Evolutionary conservation across 2,329 filamentous ascomycete genomes (phyloP).

Genomic region (Exophiala viscosa): DNA sequence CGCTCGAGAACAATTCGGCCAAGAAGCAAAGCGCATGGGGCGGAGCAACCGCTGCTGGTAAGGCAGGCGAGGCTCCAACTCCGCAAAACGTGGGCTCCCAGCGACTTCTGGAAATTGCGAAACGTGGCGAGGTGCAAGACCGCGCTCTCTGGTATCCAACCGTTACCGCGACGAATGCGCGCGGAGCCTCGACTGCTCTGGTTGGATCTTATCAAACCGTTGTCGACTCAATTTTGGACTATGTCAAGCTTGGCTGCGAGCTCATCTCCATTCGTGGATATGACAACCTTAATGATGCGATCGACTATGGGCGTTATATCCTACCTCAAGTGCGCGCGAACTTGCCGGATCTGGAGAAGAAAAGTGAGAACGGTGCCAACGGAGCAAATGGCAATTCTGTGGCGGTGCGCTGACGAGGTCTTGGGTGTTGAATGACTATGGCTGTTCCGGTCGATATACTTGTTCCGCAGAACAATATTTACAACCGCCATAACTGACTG

Average conservation of each 20-base stretch:
- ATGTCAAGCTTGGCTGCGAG: constrained; percentile 55
- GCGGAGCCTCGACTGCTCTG: constrained; percentile 57
- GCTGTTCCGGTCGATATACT: too few relatives aligned
- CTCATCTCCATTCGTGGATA: constrained; percentile 60
- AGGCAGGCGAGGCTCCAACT: constrained; percentile 32
- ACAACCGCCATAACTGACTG: not conserved
- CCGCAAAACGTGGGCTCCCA: constrained; percentile 61
- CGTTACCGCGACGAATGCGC: constrained; percentile 58
- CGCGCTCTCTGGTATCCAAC: constrained; percentile 62
- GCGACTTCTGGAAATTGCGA: constrained; percentile 56
- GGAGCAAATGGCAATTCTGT: too few relatives aligned
- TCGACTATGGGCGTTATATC: constrained; percentile 58
- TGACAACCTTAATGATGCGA: constrained; percentile 58
- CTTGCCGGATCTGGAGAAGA: constrained; percentile 18
- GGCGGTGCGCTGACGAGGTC: not conserved
- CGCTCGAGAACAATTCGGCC: constrained; percentile 44
- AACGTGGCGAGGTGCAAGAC: constrained; percentile 53
- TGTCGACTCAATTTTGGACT: constrained; percentile 54
- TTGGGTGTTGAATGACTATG: not conserved
- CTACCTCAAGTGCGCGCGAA: constrained; percentile 49
- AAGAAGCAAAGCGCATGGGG: constrained; percentile 21
- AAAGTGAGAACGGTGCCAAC: too few relatives aligned
- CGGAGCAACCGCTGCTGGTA: constrained; percentile 30
- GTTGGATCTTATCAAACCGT: constrained; percentile 55
- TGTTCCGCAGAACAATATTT: too few relatives aligned